phyloP scores from a whole-genome alignment of 2,329 filamentous ascomycete species.

The Fusarium odoratissimum region DNA sequence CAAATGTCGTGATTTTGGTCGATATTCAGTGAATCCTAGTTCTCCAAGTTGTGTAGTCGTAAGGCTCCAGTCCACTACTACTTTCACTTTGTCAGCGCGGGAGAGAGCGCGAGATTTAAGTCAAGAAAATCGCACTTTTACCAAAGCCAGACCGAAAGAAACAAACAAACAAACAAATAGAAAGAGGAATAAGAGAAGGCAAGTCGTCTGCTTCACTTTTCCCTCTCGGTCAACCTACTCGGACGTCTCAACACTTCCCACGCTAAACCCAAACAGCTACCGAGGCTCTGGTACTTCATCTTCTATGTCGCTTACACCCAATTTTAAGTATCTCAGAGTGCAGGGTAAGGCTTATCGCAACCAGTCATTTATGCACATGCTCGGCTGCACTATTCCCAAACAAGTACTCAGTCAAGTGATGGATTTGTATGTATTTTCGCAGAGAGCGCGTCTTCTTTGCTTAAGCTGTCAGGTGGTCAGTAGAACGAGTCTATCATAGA shows the following conservation, averaged over 20 bases:
- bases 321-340: constrained; percentile 6
- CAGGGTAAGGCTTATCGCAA: constrained; percentile 28
- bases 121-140: background rate
- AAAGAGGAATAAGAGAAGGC: constrained; percentile 9
- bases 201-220: constrained; percentile 25
- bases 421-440: background rate
- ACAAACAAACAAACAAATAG: background rate
- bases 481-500: constrained; percentile 9
- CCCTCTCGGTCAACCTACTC: constrained; percentile 46
- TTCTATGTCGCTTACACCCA: background rate
- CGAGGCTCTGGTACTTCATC: constrained; percentile 24
- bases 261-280: constrained; percentile 45
- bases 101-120: constrained; percentile 22
- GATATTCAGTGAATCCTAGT: constrained; percentile 4
- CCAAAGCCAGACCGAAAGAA: background rate
- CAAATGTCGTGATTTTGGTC: constrained; percentile 9
- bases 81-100: background rate
- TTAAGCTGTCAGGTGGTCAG: constrained; percentile 6
- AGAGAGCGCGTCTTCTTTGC: constrained; percentile 1
- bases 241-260: constrained; percentile 20
- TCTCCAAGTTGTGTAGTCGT: background rate
- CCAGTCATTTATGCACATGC: constrained; percentile 45
- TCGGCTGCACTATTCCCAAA: constrained; percentile 28
- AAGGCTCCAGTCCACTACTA: constrained; percentile 1
- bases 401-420: constrained; percentile 30